Conservation (phyloP, 768 basidiomycete species). For the Amanita exitialis region DNA sequence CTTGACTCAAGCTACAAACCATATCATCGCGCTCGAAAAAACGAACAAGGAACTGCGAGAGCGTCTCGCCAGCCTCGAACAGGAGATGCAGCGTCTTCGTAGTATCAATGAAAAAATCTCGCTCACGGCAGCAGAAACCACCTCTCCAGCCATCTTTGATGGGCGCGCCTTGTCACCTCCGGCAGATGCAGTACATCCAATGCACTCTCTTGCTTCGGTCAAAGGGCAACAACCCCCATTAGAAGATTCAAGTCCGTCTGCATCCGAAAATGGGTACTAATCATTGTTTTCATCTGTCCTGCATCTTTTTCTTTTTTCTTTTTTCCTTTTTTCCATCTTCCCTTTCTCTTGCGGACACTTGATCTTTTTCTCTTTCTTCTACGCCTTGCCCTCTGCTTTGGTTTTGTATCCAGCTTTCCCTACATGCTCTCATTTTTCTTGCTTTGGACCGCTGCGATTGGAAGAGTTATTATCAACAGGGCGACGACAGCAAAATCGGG, state of each 20-base stretch:
- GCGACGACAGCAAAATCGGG: not conserved
- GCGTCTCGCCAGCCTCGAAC: constrained; percentile 55
- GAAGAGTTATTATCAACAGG: not conserved
- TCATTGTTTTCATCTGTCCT: constrained; percentile 15
- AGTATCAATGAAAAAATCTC: constrained; percentile 80
- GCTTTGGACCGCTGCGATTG: not conserved
- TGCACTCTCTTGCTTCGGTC: constrained; percentile 43
- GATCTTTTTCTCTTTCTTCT: constrained; percentile 10
- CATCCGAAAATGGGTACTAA: constrained; percentile 40
- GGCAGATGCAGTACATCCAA: constrained; percentile 38
- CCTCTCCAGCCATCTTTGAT: constrained; percentile 42
- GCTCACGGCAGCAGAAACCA: constrained; percentile 45
- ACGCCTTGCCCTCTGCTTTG: constrained; percentile 15
- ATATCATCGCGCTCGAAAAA: constrained; percentile 66
- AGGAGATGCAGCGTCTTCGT: constrained; percentile 62
- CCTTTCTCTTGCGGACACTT: constrained; percentile 14
- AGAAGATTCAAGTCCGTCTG: constrained; percentile 51
- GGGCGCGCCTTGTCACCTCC: constrained; percentile 57
- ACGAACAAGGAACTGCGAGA: constrained; percentile 62
- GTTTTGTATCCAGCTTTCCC: constrained; percentile 10
- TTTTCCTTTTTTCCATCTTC: constrained; percentile 16
- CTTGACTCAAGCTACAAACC: constrained; percentile 54
- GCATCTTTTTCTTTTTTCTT: constrained; percentile 14
- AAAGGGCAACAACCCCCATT: constrained; percentile 52
- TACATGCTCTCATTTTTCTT: constrained; percentile 3